These are phyloP conservation scores for Euphrasia arctica DNA, from an alignment of 305 asterid species.

Conservation along the genomic window DNA sequence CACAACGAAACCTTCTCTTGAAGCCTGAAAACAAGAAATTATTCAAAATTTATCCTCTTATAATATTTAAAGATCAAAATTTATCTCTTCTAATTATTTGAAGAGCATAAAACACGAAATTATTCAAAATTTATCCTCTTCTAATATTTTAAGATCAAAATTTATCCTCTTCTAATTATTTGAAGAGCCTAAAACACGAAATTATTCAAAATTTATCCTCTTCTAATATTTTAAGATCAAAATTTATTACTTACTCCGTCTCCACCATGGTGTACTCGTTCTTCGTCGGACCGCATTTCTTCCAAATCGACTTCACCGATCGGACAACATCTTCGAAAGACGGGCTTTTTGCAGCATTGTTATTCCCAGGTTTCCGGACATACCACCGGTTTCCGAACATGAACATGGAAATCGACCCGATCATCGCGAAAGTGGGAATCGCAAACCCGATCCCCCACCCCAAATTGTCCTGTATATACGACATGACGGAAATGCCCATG, in stretches of 20 bases:
- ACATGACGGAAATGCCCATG: conserved; percentile 68
- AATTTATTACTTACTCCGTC: conserved; percentile 94
- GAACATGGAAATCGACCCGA: conserved; percentile 51
- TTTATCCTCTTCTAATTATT: no score
- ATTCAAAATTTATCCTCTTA: no score
- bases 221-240: no score
- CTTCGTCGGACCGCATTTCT: conserved; percentile 15
- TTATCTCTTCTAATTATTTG: no score
- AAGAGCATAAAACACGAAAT: no score
- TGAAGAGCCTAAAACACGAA: no score
- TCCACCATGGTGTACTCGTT: conserved; percentile 39
- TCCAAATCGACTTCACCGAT: conserved; percentile 33
- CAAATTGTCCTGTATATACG: conserved; percentile 73
- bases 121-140: no score
- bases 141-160: no score
- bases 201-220: no score
- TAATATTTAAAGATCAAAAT: no score
- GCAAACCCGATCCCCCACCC: conserved; percentile 98
- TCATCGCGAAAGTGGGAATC: conserved; percentile 62
- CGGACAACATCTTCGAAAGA: conserved; percentile 34
- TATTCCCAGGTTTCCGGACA: conserved; percentile 21
- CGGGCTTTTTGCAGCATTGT: conserved; percentile 27
- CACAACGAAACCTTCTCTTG: conserved; percentile 39
- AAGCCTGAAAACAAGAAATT: conserved; percentile 30
- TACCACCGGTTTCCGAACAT: conserved; percentile 51